Evolutionary conservation across 257 asterid species (phyloP).

Genomic region (Scutellaria galericulata): DNA sequence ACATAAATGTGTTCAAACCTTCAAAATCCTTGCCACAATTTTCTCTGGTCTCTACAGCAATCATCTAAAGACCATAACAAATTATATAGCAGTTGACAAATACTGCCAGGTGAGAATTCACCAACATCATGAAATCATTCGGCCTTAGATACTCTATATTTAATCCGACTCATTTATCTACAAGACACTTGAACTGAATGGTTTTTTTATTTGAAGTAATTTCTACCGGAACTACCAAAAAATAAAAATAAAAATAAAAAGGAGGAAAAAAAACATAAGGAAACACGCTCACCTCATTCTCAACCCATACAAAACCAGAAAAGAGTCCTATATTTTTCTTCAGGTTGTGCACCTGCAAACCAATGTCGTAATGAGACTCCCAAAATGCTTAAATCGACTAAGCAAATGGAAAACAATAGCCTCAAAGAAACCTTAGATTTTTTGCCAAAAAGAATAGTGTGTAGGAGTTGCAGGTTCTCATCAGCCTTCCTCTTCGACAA

Average conservation of each 20-base stretch:
- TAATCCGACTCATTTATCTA: too few species aligned
- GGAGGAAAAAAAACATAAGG: background rate
- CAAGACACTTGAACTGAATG: background rate
- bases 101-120: background rate
- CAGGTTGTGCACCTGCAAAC: constrained; percentile 63
- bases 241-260: background rate
- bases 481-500: constrained; percentile 92
- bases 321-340: constrained; percentile 89
- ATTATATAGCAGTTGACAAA: background rate
- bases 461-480: constrained; percentile 87
- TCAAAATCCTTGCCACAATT: background rate
- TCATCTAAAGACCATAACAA: background rate
- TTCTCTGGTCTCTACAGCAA: background rate
- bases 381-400: constrained; percentile 26
- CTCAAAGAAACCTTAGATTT: constrained; percentile 66
- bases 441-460: constrained; percentile 83
- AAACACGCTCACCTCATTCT: constrained; percentile 66
- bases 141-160: constrained; percentile 2
- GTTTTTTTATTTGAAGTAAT: background rate
- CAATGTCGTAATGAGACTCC: constrained; percentile 28
- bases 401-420: constrained; percentile 12
- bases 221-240: background rate
- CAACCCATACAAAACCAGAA: constrained; percentile 91
- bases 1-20: background rate
- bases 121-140: too few species aligned